Evolutionary conservation across 1,139 yeast species (phyloP).

Genomic region (Kazachstania sp.): DNA sequence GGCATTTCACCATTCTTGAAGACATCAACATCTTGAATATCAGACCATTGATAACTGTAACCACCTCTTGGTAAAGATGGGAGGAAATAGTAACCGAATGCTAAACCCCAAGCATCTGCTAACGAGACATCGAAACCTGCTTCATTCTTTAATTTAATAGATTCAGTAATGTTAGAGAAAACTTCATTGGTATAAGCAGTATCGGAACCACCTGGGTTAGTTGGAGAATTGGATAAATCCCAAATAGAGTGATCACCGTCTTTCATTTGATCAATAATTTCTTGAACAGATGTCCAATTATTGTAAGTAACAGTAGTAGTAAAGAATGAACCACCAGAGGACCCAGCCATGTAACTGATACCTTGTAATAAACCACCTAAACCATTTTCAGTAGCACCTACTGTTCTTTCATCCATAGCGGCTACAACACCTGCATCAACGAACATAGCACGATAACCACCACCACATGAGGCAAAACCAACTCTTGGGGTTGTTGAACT

Average conservation of each 20-base stretch:
- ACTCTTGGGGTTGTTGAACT: constrained; percentile 35
- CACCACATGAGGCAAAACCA: constrained; percentile 80
- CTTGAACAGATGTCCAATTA: constrained; percentile 69
- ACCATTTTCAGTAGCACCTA: constrained; percentile 50
- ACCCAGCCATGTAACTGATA: constrained; percentile 63
- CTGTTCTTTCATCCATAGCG: constrained; percentile 73
- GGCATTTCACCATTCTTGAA: constrained; percentile 64
- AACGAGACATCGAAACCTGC: constrained; percentile 74
- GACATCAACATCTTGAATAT: constrained; percentile 43
- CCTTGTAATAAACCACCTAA: constrained; percentile 73
- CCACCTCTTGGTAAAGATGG: constrained; percentile 47
- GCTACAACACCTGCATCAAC: constrained; percentile 77
- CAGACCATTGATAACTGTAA: constrained; percentile 57
- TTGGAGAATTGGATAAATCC: constrained; percentile 55
- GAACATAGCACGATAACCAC: constrained; percentile 88
- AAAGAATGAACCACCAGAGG: constrained; percentile 30
- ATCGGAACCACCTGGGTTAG: constrained; percentile 65
- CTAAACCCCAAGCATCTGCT: constrained; percentile 92
- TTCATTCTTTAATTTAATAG: constrained; percentile 44
- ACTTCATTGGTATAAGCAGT: constrained; percentile 48
- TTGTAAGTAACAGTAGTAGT: constrained; percentile 67
- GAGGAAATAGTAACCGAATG: constrained; percentile 68
- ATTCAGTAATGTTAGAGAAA: constrained; percentile 35
- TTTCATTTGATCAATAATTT: constrained; percentile 37
- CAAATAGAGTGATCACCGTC: constrained; percentile 40